A percentile compares a stretch with the other conserved stretches of the same genome.
Evolutionary conservation across 352 stramenopile genomes (phyloP).

Genomic region (Phytopythium litorale): DNA sequence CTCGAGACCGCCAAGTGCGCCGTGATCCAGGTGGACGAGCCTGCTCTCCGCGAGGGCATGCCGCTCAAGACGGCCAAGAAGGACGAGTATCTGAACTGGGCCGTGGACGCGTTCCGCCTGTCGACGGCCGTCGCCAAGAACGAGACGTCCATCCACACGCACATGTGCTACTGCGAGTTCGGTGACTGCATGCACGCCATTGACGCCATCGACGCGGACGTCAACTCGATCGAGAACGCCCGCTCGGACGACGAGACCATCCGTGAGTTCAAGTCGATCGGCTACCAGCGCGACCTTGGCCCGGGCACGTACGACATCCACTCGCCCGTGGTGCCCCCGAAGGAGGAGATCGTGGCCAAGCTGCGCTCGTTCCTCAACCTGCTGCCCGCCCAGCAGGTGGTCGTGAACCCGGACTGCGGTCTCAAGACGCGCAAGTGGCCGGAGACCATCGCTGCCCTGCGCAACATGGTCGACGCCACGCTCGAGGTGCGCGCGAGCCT

Average conservation of each 20-base stretch:
- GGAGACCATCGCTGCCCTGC: slow-evolving; percentile 84
- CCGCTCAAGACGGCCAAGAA: slow-evolving; percentile 83
- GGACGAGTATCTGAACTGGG: slow-evolving; percentile 80
- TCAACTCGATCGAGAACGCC: slow-evolving; percentile 95
- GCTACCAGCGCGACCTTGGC: slow-evolving; percentile 89
- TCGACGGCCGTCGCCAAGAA: slow-evolving; percentile 83
- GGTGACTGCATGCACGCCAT: slow-evolving; percentile 92
- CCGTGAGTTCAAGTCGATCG: slow-evolving; percentile 82
- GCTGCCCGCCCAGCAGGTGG: slow-evolving; percentile 67
- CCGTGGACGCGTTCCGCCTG: slow-evolving; percentile 86
- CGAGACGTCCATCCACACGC: slow-evolving; percentile 91
- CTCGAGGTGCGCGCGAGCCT: slow-evolving; percentile 63
- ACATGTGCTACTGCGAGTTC: slow-evolving; percentile 97
- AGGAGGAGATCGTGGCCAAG: slow-evolving; percentile 86
- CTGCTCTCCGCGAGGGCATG: slow-evolving; percentile 90
- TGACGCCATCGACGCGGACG: slow-evolving; percentile 90
- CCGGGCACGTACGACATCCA: slow-evolving; percentile 94
- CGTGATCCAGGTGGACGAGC: slow-evolving; percentile 92
- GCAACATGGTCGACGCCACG: slow-evolving; percentile 88
- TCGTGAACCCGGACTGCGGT: slow-evolving; percentile 93
- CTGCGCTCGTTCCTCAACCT: slow-evolving; percentile 83
- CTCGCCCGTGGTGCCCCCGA: slow-evolving; percentile 89
- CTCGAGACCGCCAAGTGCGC: slow-evolving; percentile 86
- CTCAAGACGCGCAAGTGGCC: slow-evolving; percentile 93
- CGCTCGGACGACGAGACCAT: slow-evolving; percentile 90